These are phyloP conservation scores for Extremus antarcticus DNA, from an alignment of 495 filamentous ascomycete species.

Conservation along the genomic window DNA sequence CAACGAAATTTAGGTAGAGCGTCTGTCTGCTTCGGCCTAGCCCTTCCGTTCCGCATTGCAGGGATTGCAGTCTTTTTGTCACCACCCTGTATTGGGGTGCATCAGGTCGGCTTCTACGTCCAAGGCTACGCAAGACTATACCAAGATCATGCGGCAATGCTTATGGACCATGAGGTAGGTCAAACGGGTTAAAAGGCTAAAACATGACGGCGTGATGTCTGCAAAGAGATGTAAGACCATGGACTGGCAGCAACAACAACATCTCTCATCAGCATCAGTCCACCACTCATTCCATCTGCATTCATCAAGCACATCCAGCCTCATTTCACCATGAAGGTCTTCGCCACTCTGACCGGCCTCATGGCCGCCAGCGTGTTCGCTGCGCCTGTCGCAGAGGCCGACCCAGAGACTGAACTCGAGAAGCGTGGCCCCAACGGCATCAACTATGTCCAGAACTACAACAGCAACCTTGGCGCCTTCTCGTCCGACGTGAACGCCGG, in stretches of 20 bases:
- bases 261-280: neutral
- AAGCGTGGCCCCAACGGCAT: slow-evolving; percentile 1
- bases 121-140: neutral
- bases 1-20: too few species aligned
- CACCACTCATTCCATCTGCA: neutral
- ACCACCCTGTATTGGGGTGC: neutral
- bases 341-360: neutral
- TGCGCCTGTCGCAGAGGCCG: slow-evolving; percentile 2
- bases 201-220: neutral
- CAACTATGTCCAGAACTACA: slow-evolving; percentile 18
- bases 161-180: neutral
- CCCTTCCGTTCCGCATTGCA: too few species aligned
- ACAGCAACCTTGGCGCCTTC: slow-evolving; percentile 5
- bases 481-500: slow-evolving; percentile 5
- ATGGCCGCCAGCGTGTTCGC: neutral
- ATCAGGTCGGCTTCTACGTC: neutral
- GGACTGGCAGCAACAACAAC: neutral
- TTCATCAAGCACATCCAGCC: neutral
- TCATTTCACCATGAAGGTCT: slow-evolving; percentile 6
- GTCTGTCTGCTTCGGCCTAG: too few species aligned
- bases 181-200: neutral
- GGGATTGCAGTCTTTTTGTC: too few species aligned
- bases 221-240: neutral
- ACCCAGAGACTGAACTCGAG: neutral
- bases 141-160: neutral